A percentile compares a stretch with the other conserved stretches of the same genome.
phyloP scores from a whole-genome alignment of 2,329 filamentous ascomycete species.

The Beauveria pseudobassiana region DNA sequence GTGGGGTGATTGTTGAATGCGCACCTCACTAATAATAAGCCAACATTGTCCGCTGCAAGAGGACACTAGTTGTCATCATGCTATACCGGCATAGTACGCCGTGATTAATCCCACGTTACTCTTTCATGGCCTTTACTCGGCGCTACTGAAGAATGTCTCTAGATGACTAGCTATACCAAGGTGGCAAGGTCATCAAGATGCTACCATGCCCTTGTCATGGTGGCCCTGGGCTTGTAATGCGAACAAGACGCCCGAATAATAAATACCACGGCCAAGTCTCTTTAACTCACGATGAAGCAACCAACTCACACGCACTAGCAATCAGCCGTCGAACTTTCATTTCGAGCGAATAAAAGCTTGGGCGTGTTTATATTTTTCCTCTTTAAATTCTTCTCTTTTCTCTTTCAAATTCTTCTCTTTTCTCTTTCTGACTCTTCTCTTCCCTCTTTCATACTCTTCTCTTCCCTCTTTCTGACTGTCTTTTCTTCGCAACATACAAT shows the following conservation, averaged over 20 bases:
- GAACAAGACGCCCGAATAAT: not conserved
- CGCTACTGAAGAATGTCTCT: not conserved
- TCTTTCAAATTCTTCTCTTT: no score
- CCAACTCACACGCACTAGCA: not conserved
- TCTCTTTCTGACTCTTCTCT: no score
- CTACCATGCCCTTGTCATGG: not conserved
- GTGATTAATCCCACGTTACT: conserved; percentile 7
- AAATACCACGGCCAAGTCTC: not conserved
- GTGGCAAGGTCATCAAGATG: not conserved
- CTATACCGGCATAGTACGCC: not conserved
- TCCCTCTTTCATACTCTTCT: no score
- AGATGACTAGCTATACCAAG: not conserved
- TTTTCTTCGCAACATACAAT: not conserved
- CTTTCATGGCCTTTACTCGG: not conserved
- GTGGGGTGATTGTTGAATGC: not conserved
- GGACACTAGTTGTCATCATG: not conserved
- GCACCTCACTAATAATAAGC: not conserved
- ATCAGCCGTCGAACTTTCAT: no score
- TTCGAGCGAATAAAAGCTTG: no score
- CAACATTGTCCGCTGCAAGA: not conserved
- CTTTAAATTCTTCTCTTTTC: not conserved
- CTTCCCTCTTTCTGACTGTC: no score
- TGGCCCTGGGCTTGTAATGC: not conserved
- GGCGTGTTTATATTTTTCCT: no score
- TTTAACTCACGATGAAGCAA: not conserved